Evolutionary conservation across 2,329 filamentous ascomycete genomes (phyloP).

Genomic region (Coniochaeta sp.): DNA sequence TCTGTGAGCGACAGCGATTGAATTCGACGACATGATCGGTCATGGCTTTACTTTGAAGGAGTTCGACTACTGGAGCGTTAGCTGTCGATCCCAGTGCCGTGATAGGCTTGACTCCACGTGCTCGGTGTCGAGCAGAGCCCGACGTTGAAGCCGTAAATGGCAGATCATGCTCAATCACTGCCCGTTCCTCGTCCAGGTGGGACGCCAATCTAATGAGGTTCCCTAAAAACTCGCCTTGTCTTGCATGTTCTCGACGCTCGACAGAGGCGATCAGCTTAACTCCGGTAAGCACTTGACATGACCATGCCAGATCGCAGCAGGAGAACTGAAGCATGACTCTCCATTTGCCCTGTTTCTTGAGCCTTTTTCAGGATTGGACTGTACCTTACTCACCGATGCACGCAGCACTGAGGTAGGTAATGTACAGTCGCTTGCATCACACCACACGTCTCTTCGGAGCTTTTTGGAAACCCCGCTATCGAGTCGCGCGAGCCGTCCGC

Average conservation of each 20-base stretch:
- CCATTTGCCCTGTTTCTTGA: no score
- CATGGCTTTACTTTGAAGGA: background rate
- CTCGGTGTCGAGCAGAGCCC: background rate
- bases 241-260: no score
- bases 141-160: background rate
- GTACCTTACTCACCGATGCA: no score
- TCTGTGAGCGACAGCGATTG: no score
- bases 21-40: background rate
- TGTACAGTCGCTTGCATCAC: no score
- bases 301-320: no score
- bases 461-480: background rate
- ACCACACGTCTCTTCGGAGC: background rate
- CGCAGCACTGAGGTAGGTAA: no score
- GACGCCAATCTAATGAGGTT: background rate
- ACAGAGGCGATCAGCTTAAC: no score
- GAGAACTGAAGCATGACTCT: no score
- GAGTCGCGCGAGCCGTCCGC: background rate
- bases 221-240: background rate
- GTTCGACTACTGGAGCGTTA: background rate
- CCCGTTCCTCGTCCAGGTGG: background rate
- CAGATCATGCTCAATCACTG: background rate
- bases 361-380: no score
- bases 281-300: no score
- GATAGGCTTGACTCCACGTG: background rate
- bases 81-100: background rate